Percentiles rank a stretch among this genome's conserved stretches.
Evolutionary conservation across 148 eudicot genomes (phyloP).

Genomic region (Chenopodium berlandieri): DNA sequence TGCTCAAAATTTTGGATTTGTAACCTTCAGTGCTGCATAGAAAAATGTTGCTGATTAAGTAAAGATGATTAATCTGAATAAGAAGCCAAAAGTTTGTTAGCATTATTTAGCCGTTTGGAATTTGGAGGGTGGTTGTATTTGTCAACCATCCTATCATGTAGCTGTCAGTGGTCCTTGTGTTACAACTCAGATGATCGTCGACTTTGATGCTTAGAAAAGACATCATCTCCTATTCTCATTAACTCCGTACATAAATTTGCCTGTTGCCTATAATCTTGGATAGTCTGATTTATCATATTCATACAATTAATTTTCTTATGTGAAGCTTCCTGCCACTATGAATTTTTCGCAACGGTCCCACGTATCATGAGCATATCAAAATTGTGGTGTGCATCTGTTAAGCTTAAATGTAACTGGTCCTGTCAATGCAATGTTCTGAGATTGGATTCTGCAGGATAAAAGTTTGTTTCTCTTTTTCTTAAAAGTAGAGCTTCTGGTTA

Average conservation of each 20-base stretch:
- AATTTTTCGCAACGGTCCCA: constrained; percentile 11
- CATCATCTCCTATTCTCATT: neutral
- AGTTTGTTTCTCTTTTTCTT: neutral
- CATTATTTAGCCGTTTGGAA: neutral
- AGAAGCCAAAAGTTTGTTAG: neutral
- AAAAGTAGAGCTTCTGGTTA: constrained; percentile 11
- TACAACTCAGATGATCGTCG: neutral
- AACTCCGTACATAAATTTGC: neutral
- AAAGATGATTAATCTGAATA: neutral
- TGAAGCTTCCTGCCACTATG: neutral
- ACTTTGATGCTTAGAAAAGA: neutral
- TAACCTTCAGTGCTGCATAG: neutral
- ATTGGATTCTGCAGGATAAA: constrained; percentile 31
- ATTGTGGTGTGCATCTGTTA: constrained; percentile 30
- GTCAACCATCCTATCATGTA: neutral
- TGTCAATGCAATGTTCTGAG: constrained; percentile 17
- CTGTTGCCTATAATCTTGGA: constrained; percentile 18
- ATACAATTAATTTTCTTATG: neutral
- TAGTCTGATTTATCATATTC: neutral
- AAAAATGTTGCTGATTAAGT: neutral
- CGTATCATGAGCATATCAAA: constrained; percentile 35
- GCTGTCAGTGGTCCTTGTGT: neutral
- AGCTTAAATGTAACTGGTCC: constrained; percentile 21
- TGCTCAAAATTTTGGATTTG: neutral
- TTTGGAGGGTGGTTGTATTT: neutral